Evolutionary conservation across 345 rosid species (phyloP).

Genomic region (Firmiana major): DNA sequence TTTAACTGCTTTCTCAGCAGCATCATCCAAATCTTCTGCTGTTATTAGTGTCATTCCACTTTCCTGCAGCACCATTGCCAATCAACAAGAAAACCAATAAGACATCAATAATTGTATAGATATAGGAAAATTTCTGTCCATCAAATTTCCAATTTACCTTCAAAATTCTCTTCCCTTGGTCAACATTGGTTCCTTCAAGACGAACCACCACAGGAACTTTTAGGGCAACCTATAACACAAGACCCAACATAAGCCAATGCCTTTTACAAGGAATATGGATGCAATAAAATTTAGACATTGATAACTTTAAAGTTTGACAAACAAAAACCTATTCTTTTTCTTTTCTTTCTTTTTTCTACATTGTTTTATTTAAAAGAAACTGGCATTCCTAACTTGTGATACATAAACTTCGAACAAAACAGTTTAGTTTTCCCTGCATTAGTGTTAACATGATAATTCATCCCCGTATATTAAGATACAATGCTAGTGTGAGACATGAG

Average conservation of each 20-base stretch:
- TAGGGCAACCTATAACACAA: slow-evolving; percentile 57
- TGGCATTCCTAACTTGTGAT: background rate
- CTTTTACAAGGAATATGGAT: background rate
- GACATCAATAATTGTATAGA: background rate
- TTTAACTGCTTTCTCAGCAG: slow-evolving; percentile 95
- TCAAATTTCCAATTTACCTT: slow-evolving; percentile 44
- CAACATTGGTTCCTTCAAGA: slow-evolving; percentile 69
- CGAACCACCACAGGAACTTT: slow-evolving; percentile 94
- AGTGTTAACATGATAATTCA: background rate
- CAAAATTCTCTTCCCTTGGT: slow-evolving; percentile 88
- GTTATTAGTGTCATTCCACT: slow-evolving; percentile 87
- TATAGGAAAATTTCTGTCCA: background rate
- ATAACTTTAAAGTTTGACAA: background rate
- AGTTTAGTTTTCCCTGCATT: background rate
- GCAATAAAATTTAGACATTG: background rate
- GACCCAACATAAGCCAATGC: background rate
- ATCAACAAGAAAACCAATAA: background rate
- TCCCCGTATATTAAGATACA: background rate
- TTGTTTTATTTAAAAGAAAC: background rate
- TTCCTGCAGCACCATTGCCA: slow-evolving; percentile 45
- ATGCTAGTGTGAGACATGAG: background rate
- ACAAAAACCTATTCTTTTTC: background rate
- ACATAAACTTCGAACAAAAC: background rate
- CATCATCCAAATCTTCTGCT: slow-evolving; percentile 96
- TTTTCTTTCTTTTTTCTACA: background rate